Evolutionary conservation across 257 asterid species (phyloP), one percentile per base, ranked within the genome.

Genomic region (Solanum ossicruentum): DNA sequence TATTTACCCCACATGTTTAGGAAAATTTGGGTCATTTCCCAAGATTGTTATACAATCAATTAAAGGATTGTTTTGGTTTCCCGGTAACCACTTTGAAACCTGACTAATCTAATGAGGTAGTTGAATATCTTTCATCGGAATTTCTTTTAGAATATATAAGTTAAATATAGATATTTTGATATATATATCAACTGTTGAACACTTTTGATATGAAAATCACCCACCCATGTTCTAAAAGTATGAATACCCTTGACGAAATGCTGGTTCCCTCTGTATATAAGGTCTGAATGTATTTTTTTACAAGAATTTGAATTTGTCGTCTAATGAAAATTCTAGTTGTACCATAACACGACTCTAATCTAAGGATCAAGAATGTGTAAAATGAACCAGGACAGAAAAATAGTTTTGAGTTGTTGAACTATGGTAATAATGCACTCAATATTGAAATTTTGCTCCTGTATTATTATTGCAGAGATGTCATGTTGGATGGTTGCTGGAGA

Each of bases 401-500:
- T 13, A 15, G 5, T 77, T 51, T 77, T 77, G 82, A 51, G 47
- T 77, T 51, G 6, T 52, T 77, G 61, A 47, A 23, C 16, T 75
- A 49, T 69, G 17, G 12, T 21, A 5, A 1, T 15, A 2, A 26
- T 26, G 63, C 45, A 77, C 12, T 75, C 43, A 75, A 23, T 75
- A 4, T 1, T 52, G 65, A 77, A 28, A 52, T 23, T 7, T 51
- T 16, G 3, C 1, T 3, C 8, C 23, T 75, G 49, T 18, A 57
- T 61, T 26, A 26, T 61, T 26, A 26, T 84, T 84, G 43, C 92
- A 93, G 97, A 93, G 87, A 88, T 89, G 93, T n/a, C 87, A 18
- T 92, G 95, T 86, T 93, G 97, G 97, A 91, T 91, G 94, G 92
- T 89, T 54, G 87, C 94, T 2, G 97, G 95, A 84, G 95, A 92